Base-by-base conservation (phyloP, 108 stramenopile species). In the Stephanodiscus triporus region DNA sequence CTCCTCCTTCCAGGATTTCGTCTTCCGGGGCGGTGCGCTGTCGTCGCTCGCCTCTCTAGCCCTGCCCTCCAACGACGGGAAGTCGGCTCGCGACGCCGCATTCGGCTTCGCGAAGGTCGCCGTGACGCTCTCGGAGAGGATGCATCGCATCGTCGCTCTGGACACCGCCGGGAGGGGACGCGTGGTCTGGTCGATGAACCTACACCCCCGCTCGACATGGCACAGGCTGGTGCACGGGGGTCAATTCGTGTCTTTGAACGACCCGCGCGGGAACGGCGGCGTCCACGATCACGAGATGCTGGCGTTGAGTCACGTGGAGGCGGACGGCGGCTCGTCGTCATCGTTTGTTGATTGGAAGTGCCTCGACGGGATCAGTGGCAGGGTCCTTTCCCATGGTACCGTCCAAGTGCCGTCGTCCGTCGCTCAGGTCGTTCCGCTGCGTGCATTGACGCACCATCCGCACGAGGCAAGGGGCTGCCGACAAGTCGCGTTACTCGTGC, bases 31-130 rank as follows among this genome's bases (percentile, higher is more conserved):
- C 22, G 79, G 75, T 23, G 43, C 78, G 40, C 40, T 59, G 43
- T 56, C 57, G 22, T 68, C 71, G 2, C 32, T 74, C 26, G 45
- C 59, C 70, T 72, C 78, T 34, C 20, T 82, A 36, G 62, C 65
- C 24, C 22, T 77, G 36, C 17, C 66, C 54, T 77, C 75, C 36
- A 76, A 75, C 26, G 78, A 65, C 36, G 68, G 75, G 64, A 75
- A 81, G 50, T 69, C 68, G 8, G 84, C 77, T 32, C 75, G 84
- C 20, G 84, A 90, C 68, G 73, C 81, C 56, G 57, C 74, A 0
- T 95, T 95, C 81, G 94, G 94, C 34, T 92, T 95, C 75, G 85
- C 88, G 79, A 92, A 95, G 71, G 63, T 91, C 29, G 86, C 91
- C 4, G 86, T 91, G 6, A 38, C 90, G 20, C 68, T 95, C 0